A percentile compares a stretch with the other conserved stretches of the same genome.
These are phyloP conservation scores for Castanea sativa DNA, from an alignment of 306 rosid species.

Conservation along the genomic window DNA sequence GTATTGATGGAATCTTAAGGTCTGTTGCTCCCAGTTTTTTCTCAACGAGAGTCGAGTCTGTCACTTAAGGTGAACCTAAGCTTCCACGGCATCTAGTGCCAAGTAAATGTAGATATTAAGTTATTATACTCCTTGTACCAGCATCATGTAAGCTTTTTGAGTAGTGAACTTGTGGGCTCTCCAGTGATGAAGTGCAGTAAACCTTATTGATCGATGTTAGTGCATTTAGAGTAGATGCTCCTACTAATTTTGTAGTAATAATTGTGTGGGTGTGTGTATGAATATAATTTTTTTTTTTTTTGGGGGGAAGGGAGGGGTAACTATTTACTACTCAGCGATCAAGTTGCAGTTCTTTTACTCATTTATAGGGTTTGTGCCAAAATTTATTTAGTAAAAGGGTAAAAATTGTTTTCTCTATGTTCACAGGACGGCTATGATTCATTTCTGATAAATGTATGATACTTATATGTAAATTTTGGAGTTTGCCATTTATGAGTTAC, in stretches of 20 bases:
- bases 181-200: not conserved
- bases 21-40: not conserved
- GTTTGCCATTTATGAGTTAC: constrained; percentile 20
- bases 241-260: not conserved
- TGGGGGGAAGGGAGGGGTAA: not conserved
- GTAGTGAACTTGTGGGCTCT: not conserved
- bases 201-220: not conserved
- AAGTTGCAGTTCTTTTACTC: not conserved
- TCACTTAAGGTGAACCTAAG: not conserved
- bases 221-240: not conserved
- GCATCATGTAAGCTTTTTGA: not conserved
- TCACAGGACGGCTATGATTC: not conserved
- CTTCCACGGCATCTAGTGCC: not conserved
- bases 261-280: not conserved
- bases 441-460: not conserved
- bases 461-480: not conserved
- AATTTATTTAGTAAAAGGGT: not conserved
- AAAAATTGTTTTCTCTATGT: not conserved
- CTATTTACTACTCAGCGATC: not conserved
- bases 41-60: not conserved
- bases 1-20: constrained; percentile 21
- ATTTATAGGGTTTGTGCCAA: not conserved
- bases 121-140: not conserved
- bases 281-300: not conserved
- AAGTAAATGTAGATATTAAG: not conserved